These are phyloP conservation scores for Musa acuminata DNA, from an alignment of 176 grass and related monocot species.

Conservation along the genomic window DNA sequence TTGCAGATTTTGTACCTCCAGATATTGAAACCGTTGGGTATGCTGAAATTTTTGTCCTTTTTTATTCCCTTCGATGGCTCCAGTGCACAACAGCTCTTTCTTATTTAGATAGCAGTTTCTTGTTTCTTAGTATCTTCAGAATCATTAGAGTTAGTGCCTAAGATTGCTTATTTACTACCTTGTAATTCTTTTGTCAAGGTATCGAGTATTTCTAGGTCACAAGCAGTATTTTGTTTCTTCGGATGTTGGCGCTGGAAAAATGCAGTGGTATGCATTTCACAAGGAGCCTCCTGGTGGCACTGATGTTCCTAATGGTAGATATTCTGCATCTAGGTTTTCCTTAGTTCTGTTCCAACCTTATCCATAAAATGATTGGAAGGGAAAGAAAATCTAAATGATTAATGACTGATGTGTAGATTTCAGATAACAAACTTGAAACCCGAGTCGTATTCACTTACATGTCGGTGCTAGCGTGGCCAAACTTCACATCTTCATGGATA, in stretches of 20 bases:
- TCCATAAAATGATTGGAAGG: no score
- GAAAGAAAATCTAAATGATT: no score
- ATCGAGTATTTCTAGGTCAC: constrained; percentile 95
- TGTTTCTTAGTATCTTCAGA: neutral
- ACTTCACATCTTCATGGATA: neutral
- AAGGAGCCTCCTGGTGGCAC: constrained; percentile 80
- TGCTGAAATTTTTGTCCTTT: constrained; percentile 3
- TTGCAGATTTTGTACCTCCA: constrained; percentile 88
- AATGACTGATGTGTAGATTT: no score
- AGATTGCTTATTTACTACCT: neutral
- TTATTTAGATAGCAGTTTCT: neutral
- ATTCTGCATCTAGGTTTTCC: neutral
- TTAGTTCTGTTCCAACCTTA: no score
- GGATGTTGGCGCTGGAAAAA: constrained; percentile 94
- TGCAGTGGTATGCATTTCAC: constrained; percentile 99
- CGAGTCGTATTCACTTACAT: no score
- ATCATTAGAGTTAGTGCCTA: neutral
- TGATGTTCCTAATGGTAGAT: constrained; percentile 80
- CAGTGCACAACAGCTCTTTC: neutral
- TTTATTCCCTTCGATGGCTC: neutral
- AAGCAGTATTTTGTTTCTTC: constrained; percentile 99
- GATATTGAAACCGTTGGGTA: constrained; percentile 98
- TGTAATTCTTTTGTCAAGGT: constrained; percentile 31
- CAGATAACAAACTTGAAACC: no score
- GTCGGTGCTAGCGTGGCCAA: neutral